These are phyloP conservation scores for Bertia moriformis DNA, from an alignment of 2,329 filamentous ascomycete genomes.

Conservation along the genomic window DNA sequence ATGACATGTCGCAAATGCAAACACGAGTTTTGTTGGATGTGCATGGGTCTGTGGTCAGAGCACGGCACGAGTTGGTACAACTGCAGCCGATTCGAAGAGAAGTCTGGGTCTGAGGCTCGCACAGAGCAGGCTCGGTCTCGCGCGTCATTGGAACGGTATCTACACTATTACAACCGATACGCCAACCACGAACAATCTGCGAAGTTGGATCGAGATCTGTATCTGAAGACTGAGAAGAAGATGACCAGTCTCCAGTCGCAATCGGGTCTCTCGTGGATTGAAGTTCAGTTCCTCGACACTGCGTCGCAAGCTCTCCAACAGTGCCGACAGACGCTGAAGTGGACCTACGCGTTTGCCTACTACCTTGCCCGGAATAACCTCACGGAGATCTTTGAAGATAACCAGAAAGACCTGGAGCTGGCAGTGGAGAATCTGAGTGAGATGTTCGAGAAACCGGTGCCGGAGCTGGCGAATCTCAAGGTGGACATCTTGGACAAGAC, in stretches of 20 bases:
- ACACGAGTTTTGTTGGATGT: conserved; percentile 99
- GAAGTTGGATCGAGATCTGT: conserved; percentile 90
- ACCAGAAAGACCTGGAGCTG: conserved; percentile 95
- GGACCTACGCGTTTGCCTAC: conserved; percentile 98
- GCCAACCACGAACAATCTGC: conserved; percentile 98
- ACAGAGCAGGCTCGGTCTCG: conserved; percentile 85
- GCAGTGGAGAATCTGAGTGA: conserved; percentile 93
- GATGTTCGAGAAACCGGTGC: conserved; percentile 97
- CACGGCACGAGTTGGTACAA: conserved; percentile 99
- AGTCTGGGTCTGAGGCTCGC: conserved; percentile 76
- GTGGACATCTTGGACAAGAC: conserved; percentile 99
- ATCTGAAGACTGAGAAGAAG: conserved; percentile 93
- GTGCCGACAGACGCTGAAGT: conserved; percentile 96
- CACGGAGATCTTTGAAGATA: conserved; percentile 95
- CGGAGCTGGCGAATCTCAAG: conserved; percentile 83
- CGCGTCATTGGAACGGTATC: conserved; percentile 82
- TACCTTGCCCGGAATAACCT: conserved; percentile 92
- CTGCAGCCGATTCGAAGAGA: conserved; percentile 94
- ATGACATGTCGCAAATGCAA: conserved; percentile 96
- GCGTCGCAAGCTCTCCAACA: conserved; percentile 88
- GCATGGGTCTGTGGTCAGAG: conserved; percentile 97
- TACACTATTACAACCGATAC: conserved; percentile 98
- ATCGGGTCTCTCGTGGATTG: conserved; percentile 96
- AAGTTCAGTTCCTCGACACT: conserved; percentile 89
- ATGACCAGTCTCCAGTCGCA: conserved; percentile 91